Conservation (phyloP, 1,139 yeast genomes). For the Candida dubliniensis region DNA sequence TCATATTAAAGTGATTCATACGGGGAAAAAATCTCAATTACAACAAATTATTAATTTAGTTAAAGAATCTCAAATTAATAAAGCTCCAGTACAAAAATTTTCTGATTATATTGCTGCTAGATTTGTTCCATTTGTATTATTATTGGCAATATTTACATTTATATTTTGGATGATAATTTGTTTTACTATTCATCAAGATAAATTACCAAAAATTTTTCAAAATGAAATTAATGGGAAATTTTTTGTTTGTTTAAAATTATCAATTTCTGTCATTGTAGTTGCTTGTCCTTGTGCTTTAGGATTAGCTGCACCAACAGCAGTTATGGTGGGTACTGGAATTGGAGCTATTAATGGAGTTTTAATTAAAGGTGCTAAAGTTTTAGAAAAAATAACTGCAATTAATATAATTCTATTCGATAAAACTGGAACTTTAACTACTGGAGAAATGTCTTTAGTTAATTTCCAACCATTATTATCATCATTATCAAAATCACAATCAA, state of each 20-base stretch:
- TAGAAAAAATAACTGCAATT: slow-evolving; percentile 70
- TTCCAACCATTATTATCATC: slow-evolving; percentile 6
- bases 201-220: slow-evolving; percentile 57
- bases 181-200: slow-evolving; percentile 28
- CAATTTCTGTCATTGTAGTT: slow-evolving; percentile 93
- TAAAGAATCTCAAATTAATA: slow-evolving; percentile 82
- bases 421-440: slow-evolving; percentile 92
- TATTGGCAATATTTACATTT: slow-evolving; percentile 65
- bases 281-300: slow-evolving; percentile 99
- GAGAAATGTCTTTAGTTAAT: slow-evolving; percentile 63
- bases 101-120: slow-evolving; percentile 84
- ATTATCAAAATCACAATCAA: slow-evolving; percentile 14
- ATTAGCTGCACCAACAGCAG: slow-evolving; percentile 96
- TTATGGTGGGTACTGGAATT: slow-evolving; percentile 97
- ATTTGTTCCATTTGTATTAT: slow-evolving; percentile 77
- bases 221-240: slow-evolving; percentile 55
- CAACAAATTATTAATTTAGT: slow-evolving; percentile 85
- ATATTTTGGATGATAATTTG: slow-evolving; percentile 58
- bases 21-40: slow-evolving; percentile 84
- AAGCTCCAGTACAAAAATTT: slow-evolving; percentile 87
- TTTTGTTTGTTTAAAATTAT: slow-evolving; percentile 71
- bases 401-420: slow-evolving; percentile 83
- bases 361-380: slow-evolving; percentile 88
- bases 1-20: slow-evolving; percentile 62
- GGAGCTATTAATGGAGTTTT: slow-evolving; percentile 90